These are phyloP conservation scores for Fusarium albidum DNA, from an alignment of 2,329 filamentous ascomycete genomes.

Conservation along the genomic window DNA sequence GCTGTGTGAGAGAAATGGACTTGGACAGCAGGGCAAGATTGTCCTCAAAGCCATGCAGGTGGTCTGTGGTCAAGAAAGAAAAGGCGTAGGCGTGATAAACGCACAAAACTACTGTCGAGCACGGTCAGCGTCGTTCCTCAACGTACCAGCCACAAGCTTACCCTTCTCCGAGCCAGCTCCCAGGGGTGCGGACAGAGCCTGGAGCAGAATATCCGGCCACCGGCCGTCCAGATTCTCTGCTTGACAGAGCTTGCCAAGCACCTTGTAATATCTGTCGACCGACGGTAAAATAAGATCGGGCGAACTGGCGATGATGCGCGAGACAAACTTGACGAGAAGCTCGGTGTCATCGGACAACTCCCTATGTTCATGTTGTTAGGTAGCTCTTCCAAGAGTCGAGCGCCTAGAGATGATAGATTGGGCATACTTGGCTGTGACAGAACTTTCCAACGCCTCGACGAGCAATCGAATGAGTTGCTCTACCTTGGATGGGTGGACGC, in stretches of 20 bases:
- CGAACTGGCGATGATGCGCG: slow-evolving; percentile 38
- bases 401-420: neutral
- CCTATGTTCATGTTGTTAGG: slow-evolving; percentile 31
- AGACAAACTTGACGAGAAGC: slow-evolving; percentile 47
- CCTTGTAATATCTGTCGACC: slow-evolving; percentile 49
- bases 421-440: slow-evolving; percentile 38
- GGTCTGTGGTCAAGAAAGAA: slow-evolving; percentile 36
- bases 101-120: slow-evolving; percentile 5
- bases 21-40: slow-evolving; percentile 48
- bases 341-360: slow-evolving; percentile 34
- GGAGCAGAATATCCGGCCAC: slow-evolving; percentile 36
- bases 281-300: slow-evolving; percentile 37
- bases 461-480: slow-evolving; percentile 48
- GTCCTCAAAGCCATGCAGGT: slow-evolving; percentile 52
- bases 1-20: slow-evolving; percentile 48
- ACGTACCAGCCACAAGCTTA: slow-evolving; percentile 11
- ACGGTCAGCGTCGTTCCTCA: slow-evolving; percentile 6
- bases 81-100: slow-evolving; percentile 39
- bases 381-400: neutral
- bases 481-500: slow-evolving; percentile 43
- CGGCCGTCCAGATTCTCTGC: slow-evolving; percentile 25
- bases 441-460: slow-evolving; percentile 44
- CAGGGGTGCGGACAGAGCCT: slow-evolving; percentile 44
- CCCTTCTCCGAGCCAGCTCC: slow-evolving; percentile 23
- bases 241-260: slow-evolving; percentile 49